Conservation (phyloP, 2,329 filamentous ascomycete species). For the Cordyceps tenuipes region DNA sequence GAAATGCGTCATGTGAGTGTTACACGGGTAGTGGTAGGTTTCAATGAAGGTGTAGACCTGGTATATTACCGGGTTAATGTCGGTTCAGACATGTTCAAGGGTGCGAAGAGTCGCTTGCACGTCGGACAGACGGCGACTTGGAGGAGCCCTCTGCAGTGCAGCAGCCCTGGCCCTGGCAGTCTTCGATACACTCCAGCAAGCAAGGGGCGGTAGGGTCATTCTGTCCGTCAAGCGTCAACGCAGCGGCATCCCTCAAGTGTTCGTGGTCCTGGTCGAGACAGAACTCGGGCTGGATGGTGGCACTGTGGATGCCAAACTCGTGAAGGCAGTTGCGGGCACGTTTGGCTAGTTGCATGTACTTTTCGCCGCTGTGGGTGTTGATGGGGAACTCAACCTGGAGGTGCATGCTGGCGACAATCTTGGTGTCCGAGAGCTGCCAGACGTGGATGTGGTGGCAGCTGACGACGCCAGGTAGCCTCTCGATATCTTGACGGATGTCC, state of each 20-base stretch:
- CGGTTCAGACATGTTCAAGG: not conserved
- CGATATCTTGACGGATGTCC: conserved; percentile 88
- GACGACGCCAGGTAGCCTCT: conserved; percentile 72
- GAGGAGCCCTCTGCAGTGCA: conserved; percentile 26
- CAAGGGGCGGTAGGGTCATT: conserved; percentile 27
- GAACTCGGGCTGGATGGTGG: conserved; percentile 94
- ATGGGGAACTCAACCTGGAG: conserved; percentile 88
- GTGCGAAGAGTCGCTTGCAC: conserved; percentile 26
- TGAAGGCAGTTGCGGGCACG: conserved; percentile 83
- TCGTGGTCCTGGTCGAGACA: conserved; percentile 43
- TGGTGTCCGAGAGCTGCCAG: conserved; percentile 94
- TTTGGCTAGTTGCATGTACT: conserved; percentile 85
- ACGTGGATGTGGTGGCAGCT: conserved; percentile 95
- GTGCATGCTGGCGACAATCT: conserved; percentile 87
- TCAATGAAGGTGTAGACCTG: not conserved
- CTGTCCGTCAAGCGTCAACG: conserved; percentile 28
- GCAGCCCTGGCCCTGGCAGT: conserved; percentile 27
- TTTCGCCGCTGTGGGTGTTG: conserved; percentile 65
- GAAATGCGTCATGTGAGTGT: not conserved
- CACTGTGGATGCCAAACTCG: conserved; percentile 91
- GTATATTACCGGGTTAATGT: not conserved
- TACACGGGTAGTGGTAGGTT: not conserved
- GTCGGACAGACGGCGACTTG: conserved; percentile 27
- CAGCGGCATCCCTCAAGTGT: conserved; percentile 29
- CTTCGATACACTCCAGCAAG: conserved; percentile 39